Base-by-base conservation (phyloP, 2,329 filamentous ascomycete genomes). In the Coccinonectria pachysandricola region DNA sequence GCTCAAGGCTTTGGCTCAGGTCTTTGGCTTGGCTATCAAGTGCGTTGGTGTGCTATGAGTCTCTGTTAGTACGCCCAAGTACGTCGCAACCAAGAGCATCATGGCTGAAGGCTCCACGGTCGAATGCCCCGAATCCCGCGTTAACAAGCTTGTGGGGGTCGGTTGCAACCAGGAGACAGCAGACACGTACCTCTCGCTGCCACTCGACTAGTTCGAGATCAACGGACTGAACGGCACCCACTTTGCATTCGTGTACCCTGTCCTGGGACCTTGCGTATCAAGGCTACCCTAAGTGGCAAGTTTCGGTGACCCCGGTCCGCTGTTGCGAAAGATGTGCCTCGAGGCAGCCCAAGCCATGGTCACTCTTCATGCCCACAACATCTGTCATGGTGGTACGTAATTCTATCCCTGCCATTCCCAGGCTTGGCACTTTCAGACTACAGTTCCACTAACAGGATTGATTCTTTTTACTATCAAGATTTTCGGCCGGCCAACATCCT, bases 1-100 rank as follows among this genome's bases (percentile, higher is more conserved):
- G 24, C 20, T 5, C 4, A 6, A 17, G 9, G 8, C 13, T 32
- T 5, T 26, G 24, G 27, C 4, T n/a, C n/a, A n/a, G n/a, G n/a
- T n/a, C n/a, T n/a, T n/a, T n/a, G n/a, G n/a, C n/a, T n/a, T n/a
- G n/a, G n/a, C n/a, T n/a, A n/a, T n/a, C n/a, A n/a, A n/a, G n/a
- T n/a, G n/a, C n/a, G n/a, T n/a, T n/a, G n/a, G n/a, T n/a, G n/a
- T n/a, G n/a, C n/a, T n/a, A n/a, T n/a, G n/a, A n/a, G n/a, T n/a
- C n/a, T n/a, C n/a, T n/a, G n/a, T n/a, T n/a, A n/a, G n/a, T 5
- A 20, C 21, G 5, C 12, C 31, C 4, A 32, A 22, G 21, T 54
- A 48, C 19, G 42, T 50, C 15, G 51, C 53, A 10, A 12, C 55
- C 12, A 56, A 56, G 35, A 42, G 51, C 14, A 32, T 52, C 27